Evolutionary conservation across 2,329 filamentous ascomycete genomes (phyloP), one percentile per base, ranked within the genome.

Genomic region (Pseudogymnoascus sp.): DNA sequence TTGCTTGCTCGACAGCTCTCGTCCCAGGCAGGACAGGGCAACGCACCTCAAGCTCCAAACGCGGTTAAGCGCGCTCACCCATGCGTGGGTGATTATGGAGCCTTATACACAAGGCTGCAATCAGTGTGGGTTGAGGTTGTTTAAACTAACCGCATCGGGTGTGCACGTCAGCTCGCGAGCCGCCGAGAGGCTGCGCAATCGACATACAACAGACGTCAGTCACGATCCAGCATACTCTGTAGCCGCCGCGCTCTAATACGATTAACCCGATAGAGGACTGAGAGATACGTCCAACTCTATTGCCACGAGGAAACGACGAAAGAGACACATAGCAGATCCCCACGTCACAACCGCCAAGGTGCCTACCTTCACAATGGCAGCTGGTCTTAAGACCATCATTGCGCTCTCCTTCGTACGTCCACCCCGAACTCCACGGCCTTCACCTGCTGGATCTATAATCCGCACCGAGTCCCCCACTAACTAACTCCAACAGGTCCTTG

Each of bases 321-420:
- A 56, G 16, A 33, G n/a, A 31, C 28, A 35, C 50, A 56, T 19
- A 56, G 50, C 26, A 56, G 28, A 5, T 14, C 28, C 61, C 14
- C 40, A 37, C 41, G 1, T 37, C 33, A 46, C 28, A 33, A 31
- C 63, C 62, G 62, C 59, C 65, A 70, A 64, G 62, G 61, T 63
- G 60, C 61, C 65, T 65, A 64, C 59, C 33, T 60, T 65, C 67
- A 73, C 68, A 71, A 82, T 79, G 79, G 85, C 90, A 81, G 92
- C 95, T 71, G 95, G 95, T 75, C 88, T 99, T 74, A 98, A 97
- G 81, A 99, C 95, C 70, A 99, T 99, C 79, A 99, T 99, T 78
- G 91, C 91, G 68, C 90, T 99, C 71, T 98, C 95, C 75, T 99
- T 99, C 79, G 95, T 90, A 84, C 63, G 85, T 70, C 33, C 28